A percentile compares a stretch with the other conserved stretches of the same genome.
Evolutionary conservation across 495 filamentous ascomycete genomes (phyloP).

Genomic region (Viridothelium virens): DNA sequence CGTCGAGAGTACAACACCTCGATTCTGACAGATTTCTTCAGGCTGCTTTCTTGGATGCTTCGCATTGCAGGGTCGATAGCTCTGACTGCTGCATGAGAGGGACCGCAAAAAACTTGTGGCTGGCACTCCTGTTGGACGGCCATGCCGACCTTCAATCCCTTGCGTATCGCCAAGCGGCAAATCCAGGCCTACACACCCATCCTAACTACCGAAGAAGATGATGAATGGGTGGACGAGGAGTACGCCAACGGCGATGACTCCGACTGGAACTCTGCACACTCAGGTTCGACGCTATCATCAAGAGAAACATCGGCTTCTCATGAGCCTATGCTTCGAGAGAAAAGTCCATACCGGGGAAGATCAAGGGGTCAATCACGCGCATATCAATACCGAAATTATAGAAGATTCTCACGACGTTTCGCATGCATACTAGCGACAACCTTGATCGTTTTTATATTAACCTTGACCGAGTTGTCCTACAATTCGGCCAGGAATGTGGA

Average conservation of each 20-base stretch:
- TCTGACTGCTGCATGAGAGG: not conserved
- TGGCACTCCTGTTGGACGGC: not conserved
- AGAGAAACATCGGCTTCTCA: constrained; percentile 11
- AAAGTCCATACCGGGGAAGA: constrained; percentile 5
- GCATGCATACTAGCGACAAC: constrained; percentile 60
- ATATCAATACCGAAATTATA: constrained; percentile 7
- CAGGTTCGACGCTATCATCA: not conserved
- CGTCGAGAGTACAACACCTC: not conserved
- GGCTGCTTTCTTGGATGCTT: not conserved
- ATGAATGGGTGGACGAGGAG: constrained; percentile 6
- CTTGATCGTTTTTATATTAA: constrained; percentile 63
- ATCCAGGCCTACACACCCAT: not conserved
- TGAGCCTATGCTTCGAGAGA: constrained; percentile 9
- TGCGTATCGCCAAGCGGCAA: constrained; percentile 9
- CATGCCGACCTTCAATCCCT: constrained; percentile 11
- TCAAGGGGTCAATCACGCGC: constrained; percentile 3
- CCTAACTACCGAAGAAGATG: not conserved
- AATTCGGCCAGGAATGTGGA: constrained; percentile 54
- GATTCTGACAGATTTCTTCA: not conserved
- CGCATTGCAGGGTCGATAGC: not conserved
- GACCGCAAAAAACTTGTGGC: not conserved
- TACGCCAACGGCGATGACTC: constrained; percentile 5
- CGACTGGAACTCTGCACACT: constrained; percentile 5
- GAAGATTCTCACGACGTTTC: constrained; percentile 49
- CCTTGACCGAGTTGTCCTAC: constrained; percentile 61